A percentile compares a stretch with the other conserved stretches of the same genome.
Evolutionary conservation across 2,329 filamentous ascomycete genomes (phyloP).

Genomic region (Ambrosiella xylebori): DNA sequence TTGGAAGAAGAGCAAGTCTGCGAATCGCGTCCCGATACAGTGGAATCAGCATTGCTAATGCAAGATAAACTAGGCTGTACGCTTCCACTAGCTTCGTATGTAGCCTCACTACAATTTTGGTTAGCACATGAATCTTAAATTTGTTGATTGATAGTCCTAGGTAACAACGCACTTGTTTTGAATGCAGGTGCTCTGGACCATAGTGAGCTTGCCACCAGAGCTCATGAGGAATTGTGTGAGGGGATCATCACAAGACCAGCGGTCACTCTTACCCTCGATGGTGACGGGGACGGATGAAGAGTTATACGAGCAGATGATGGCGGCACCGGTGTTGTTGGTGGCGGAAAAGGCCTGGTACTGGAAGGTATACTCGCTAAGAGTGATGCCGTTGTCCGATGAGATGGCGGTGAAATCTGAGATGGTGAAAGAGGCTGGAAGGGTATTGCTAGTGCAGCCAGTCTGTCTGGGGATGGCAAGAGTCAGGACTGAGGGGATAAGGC

Average conservation of each 20-base stretch:
- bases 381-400: constrained; percentile 21
- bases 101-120: constrained; percentile 5
- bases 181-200: constrained; percentile 29
- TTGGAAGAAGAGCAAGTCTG: constrained; percentile 1
- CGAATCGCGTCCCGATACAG: neutral
- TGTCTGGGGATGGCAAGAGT: constrained; percentile 8
- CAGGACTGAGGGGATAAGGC: constrained; percentile 12
- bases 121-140: neutral
- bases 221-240: constrained; percentile 29
- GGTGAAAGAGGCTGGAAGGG: constrained; percentile 23
- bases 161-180: constrained; percentile 20
- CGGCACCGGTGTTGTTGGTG: constrained; percentile 20
- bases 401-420: constrained; percentile 23
- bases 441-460: constrained; percentile 17
- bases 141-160: neutral
- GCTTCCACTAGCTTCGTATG: constrained; percentile 14
- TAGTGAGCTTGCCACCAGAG: constrained; percentile 19
- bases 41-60: neutral
- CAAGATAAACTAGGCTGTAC: constrained; percentile 13
- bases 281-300: constrained; percentile 23
- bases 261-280: constrained; percentile 18
- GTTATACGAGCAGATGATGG: constrained; percentile 28
- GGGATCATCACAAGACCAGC: constrained; percentile 27
- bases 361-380: constrained; percentile 25
- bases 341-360: constrained; percentile 17